phyloP scores from a whole-genome alignment of 2,329 filamentous ascomycete genomes.

The Pestalotiopsis sp. region DNA sequence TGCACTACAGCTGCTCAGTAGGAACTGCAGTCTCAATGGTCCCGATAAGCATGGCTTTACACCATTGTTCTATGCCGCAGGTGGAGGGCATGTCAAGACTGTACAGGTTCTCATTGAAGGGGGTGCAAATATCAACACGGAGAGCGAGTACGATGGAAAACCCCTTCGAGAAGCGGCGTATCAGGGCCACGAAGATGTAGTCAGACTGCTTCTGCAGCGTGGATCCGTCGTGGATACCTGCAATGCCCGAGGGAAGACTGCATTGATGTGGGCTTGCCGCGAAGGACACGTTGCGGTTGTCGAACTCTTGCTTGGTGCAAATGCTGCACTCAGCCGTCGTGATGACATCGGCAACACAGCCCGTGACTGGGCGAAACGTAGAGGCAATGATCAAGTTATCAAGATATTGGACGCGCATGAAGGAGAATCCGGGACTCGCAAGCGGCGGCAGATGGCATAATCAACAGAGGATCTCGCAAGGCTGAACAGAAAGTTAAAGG shows the following conservation, averaged over 20 bases:
- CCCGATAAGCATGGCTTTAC: too few species aligned
- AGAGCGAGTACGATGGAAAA: background rate
- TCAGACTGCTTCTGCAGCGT: too few species aligned
- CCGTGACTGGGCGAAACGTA: background rate
- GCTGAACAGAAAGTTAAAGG: too few species aligned
- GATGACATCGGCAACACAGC: background rate
- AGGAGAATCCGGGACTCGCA: too few species aligned
- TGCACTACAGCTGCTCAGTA: background rate
- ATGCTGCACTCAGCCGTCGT: background rate
- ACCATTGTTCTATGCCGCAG: background rate
- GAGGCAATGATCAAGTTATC: background rate
- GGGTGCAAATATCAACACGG: background rate
- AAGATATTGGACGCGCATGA: background rate
- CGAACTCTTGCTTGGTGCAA: background rate
- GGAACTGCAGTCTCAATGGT: background rate
- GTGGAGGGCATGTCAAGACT: background rate
- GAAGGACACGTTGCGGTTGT: background rate
- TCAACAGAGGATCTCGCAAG: too few species aligned
- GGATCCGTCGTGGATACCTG: too few species aligned
- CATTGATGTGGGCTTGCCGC: background rate
- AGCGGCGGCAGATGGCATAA: too few species aligned
- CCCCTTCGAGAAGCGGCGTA: too few species aligned
- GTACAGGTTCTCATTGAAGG: background rate
- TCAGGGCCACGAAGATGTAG: too few species aligned
- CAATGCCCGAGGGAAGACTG: background rate